A percentile compares a stretch with the other conserved stretches of the same genome.
Evolutionary conservation across 2,329 filamentous ascomycete genomes (phyloP).

Genomic region (Fusarium sp.): DNA sequence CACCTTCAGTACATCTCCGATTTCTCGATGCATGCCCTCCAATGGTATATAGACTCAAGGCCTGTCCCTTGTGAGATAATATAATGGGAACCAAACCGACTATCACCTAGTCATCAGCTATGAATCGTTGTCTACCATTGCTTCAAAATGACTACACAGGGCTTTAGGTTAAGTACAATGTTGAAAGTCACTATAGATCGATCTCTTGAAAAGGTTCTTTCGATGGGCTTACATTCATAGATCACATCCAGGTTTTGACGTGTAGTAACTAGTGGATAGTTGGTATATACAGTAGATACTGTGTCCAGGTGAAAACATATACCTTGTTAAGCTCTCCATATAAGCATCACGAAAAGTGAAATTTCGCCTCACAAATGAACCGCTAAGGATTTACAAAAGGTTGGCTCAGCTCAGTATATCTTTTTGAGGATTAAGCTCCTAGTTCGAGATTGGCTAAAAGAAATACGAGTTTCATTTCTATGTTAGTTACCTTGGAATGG

Average conservation of each 20-base stretch:
- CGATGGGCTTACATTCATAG: too few relatives aligned
- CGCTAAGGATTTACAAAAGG: too few relatives aligned
- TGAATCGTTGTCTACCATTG: accelerated
- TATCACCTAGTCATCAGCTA: accelerated
- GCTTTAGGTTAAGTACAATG: too few relatives aligned
- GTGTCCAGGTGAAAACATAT: neutral
- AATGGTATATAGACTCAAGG: accelerated
- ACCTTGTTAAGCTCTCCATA: too few relatives aligned
- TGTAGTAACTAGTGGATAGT: too few relatives aligned
- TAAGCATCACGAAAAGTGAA: too few relatives aligned
- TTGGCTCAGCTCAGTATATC: too few relatives aligned
- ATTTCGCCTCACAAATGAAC: too few relatives aligned
- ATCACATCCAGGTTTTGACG: accelerated
- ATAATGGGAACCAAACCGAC: accelerated
- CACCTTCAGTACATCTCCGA: neutral
- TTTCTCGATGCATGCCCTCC: neutral
- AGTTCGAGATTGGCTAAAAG: too few relatives aligned
- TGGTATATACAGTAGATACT: too few relatives aligned
- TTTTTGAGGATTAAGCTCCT: too few relatives aligned
- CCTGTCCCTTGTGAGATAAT: accelerated
- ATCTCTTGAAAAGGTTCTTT: accelerated
- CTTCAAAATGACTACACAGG: neutral
- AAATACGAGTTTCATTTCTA: too few relatives aligned
- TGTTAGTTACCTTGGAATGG: neutral
- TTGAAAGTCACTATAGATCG: neutral